A percentile compares a stretch with the other conserved stretches of the same genome.
Conservation (phyloP, 306 rosid species). For the Quercus suber region DNA sequence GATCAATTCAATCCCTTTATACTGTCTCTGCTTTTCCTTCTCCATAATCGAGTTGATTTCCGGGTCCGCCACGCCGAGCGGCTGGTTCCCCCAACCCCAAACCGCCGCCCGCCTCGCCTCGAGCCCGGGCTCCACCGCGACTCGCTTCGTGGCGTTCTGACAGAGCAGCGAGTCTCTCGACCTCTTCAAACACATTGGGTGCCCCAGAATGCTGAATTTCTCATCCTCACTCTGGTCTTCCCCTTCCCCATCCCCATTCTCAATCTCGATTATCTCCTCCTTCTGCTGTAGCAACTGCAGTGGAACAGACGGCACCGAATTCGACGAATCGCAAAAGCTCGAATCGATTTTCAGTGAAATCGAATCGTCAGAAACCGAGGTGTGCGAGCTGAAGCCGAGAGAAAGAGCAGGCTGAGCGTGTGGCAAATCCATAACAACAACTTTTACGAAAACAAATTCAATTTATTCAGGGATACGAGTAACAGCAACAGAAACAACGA, state of each 20-base stretch:
- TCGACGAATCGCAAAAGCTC: slow-evolving; percentile 26
- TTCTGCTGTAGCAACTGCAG: slow-evolving; percentile 32
- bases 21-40: slow-evolving; percentile 70
- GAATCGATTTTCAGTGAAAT: slow-evolving; percentile 27
- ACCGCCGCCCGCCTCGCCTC: slow-evolving; percentile 38
- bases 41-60: slow-evolving; percentile 65
- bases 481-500: slow-evolving; percentile 69
- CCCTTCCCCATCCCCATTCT: slow-evolving; percentile 32
- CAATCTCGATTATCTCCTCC: slow-evolving; percentile 30
- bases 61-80: slow-evolving; percentile 64
- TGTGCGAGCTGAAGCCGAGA: slow-evolving; percentile 48
- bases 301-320: slow-evolving; percentile 14
- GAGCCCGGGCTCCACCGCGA: slow-evolving; percentile 32
- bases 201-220: slow-evolving; percentile 58
- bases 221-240: slow-evolving; percentile 42
- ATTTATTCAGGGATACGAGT: slow-evolving; percentile 27
- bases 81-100: slow-evolving; percentile 66
- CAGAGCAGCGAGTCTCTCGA: slow-evolving; percentile 31
- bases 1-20: slow-evolving; percentile 68
- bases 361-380: slow-evolving; percentile 29
- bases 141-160: slow-evolving; percentile 40
- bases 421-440: slow-evolving; percentile 37
- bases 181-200: slow-evolving; percentile 50
- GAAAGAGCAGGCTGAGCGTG: slow-evolving; percentile 54
- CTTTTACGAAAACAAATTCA: no score